Base-by-base conservation (phyloP, 768 basidiomycete genomes). In the Tephrocybe sp. region DNA sequence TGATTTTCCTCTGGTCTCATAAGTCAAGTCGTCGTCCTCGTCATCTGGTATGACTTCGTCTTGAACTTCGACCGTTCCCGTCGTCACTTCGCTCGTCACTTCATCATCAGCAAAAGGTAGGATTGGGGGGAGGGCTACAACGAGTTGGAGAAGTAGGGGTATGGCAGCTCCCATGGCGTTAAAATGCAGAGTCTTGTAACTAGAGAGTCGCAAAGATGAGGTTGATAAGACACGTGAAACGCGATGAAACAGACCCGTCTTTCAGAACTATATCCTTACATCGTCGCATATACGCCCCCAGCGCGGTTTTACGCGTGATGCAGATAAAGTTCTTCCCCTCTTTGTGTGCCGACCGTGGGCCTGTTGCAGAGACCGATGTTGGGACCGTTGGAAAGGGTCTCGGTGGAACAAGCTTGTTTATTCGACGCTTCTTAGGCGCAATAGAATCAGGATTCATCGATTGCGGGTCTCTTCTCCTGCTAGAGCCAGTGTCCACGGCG, bases 151-250 rank as follows among this genome's bases (percentile, higher is more conserved):
- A 20, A 92, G 80, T 59, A 85, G 85, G 2, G 93, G 91, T 51
- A 95, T 93, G 1, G 93, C 91, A 4, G 93, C 93, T 21, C 91
- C 93, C 84, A 94, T 87, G 5, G 90, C 93, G 53, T 79, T 83
- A 38, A 95, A 67, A 65, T 85, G 81, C 26, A 95, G 67, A 4
- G 80, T 83, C 56, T 86, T 86, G 62, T 89, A 85, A 30, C 89
- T 91, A 58, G 9, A 33, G 30, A 25, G 26, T 7, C 9, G 24
- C 46, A 38, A 36, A 38, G 37, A 49, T 17, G 43, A 15, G 38
- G 15, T 4, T 15, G 15, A 24, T 48, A 23, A 33, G 30, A 34
- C 36, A 57, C 14, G 14, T 21, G 25, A 20, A 25, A 32, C 80
- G 39, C 61, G 28, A 30, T 11, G n/a, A n/a, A n/a, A 30, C 28